phyloP scores from a whole-genome alignment of 2,329 filamentous ascomycete species.

The Fusarium pseudocircinatum region DNA sequence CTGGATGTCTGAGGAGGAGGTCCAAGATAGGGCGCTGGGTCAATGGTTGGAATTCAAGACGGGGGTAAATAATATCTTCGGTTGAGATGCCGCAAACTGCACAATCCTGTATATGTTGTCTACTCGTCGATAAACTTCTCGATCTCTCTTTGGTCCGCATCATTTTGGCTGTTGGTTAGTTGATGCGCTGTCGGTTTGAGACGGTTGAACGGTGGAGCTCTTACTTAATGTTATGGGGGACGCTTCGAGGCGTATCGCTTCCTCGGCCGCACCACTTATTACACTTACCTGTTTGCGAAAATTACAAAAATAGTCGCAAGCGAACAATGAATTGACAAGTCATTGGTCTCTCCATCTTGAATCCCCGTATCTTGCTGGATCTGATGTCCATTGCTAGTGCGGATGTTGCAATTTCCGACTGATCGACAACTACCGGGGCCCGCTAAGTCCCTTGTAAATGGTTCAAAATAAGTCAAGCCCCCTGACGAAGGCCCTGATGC shows the following conservation, averaged over 20 bases:
- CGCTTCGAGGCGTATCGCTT: not conserved
- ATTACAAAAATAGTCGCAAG: not conserved
- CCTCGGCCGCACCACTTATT: not conserved
- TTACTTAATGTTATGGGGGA: not conserved
- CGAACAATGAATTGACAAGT: not conserved
- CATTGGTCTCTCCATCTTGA: not conserved
- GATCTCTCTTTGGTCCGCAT: not conserved
- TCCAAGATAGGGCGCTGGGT: not conserved
- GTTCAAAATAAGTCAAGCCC: not conserved
- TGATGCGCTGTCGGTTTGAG: not conserved
- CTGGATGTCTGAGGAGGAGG: not conserved
- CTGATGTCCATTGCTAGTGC: not conserved
- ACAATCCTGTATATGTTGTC: not conserved
- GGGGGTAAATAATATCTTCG: not conserved
- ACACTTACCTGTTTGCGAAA: not conserved
- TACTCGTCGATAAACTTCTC: not conserved
- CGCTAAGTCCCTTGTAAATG: not conserved
- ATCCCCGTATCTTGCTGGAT: not conserved
- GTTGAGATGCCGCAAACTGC: not conserved
- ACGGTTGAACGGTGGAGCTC: slow-evolving; percentile 12
- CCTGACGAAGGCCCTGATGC: not conserved
- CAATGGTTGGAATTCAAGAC: not conserved
- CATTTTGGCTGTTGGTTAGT: not conserved
- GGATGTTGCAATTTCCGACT: slow-evolving; percentile 15
- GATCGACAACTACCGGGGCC: slow-evolving; percentile 11